phyloP scores from a whole-genome alignment of 352 stramenopile species.

The Pythium aristosporum region DNA sequence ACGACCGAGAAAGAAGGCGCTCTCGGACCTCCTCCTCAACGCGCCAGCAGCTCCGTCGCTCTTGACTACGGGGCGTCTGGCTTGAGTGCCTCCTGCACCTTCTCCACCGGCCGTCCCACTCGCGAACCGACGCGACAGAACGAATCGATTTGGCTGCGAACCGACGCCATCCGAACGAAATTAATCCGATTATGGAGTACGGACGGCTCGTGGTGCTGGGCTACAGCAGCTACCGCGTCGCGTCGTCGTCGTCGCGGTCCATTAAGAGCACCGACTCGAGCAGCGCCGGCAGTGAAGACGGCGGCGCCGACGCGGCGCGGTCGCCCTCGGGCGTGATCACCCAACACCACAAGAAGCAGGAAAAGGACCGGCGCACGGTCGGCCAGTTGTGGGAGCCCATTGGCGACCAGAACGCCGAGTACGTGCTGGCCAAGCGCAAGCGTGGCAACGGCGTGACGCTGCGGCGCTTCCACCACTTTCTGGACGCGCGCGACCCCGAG shows the following conservation, averaged over 20 bases:
- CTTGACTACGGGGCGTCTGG: not conserved
- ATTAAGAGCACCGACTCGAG: not conserved
- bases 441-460: conserved; percentile 54
- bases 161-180: not conserved
- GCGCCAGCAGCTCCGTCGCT: not conserved
- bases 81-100: not conserved
- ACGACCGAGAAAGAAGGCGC: conserved; percentile 2
- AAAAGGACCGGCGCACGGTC: conserved; percentile 34
- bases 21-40: not conserved
- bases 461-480: conserved; percentile 59
- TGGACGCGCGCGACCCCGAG: conserved; percentile 7
- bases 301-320: not conserved
- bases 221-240: conserved; percentile 84
- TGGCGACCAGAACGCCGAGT: conserved; percentile 73
- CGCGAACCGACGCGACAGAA: conserved; percentile 7
- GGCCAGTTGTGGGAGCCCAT: conserved; percentile 72
- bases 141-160: conserved; percentile 1
- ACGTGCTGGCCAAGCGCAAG: conserved; percentile 44
- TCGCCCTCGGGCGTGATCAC: conserved; percentile 13
- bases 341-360: not conserved
- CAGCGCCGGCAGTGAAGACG: not conserved
- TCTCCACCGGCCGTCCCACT: not conserved
- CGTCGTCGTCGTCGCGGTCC: conserved; percentile 20
- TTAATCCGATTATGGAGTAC: conserved; percentile 54
- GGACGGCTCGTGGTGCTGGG: conserved; percentile 79